Evolutionary conservation across 1,284 basidiomycete genomes (phyloP), one percentile per base, ranked within the genome.

Genomic region (Schizopora paradoxa): DNA sequence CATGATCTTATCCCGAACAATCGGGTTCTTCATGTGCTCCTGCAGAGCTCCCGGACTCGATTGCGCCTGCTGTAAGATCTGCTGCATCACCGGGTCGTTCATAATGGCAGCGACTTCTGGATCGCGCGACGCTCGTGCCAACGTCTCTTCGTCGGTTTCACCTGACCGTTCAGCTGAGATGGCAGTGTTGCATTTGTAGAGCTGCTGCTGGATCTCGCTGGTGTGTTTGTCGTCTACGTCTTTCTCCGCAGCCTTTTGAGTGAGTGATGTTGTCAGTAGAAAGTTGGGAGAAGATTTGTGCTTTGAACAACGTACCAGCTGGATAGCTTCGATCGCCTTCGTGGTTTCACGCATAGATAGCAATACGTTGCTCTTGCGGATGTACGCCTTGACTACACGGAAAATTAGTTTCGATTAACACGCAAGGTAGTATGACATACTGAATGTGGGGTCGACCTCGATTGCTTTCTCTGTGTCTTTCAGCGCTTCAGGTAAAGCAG

Each of bases 11-110:
- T 76, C 67, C 43, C 80, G 74, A 36, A 96, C 83, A 47, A 76
- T 72, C 6, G 91, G 89, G 62, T 95, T 97, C 79, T 94, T 92
- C 88, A 99, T 91, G 68, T 99, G 95, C 56, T 97, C 91, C 66
- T 92, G 88, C 51, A 99, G 69, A 13, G 93, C 91, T 25, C 79
- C 73, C 2, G 96, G 95, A 66, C 97, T 85, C 39, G 70, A 63
- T 67, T 99, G 96, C 4, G 93, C 92, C 69, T 99, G 94, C 62
- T 94, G 86, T 57, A 99, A 67, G 56, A 99, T 98, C 58, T 86
- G 83, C 68, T 93, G 88, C 87, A 94, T 93, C 51, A 92, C 71
- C 6, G 89, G 89, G 64, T 92, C 90, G 56, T 66, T 70, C 86
- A 92, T 90, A 58, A 91, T 92, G 49, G 86, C 83, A 49, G 87